phyloP scores from a whole-genome alignment of 2,329 filamentous ascomycete species.

The Scortechinia acanthostroma region DNA sequence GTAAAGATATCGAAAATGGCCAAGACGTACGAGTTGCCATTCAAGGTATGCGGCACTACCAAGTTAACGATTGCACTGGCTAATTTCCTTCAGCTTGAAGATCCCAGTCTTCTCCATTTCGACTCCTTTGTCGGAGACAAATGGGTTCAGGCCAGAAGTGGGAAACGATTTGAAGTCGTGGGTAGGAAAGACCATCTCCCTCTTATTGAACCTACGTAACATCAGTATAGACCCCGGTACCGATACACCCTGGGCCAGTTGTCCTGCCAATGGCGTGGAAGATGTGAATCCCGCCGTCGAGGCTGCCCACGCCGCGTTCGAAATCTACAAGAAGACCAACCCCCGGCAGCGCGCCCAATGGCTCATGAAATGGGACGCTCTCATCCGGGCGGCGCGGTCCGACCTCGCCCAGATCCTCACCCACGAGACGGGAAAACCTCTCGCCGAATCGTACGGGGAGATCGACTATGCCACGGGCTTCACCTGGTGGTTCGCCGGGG shows the following conservation, averaged over 20 bases:
- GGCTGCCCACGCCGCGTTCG: slow-evolving; percentile 3
- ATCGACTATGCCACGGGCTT: slow-evolving; percentile 45
- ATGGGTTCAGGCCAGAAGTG: slow-evolving; percentile 2
- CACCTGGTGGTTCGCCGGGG: slow-evolving; percentile 46
- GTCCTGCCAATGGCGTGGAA: neutral
- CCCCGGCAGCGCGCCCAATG: slow-evolving; percentile 10
- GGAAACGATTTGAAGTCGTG: slow-evolving; percentile 3
- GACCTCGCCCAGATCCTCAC: slow-evolving; percentile 29
- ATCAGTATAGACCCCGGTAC: slow-evolving; percentile 3
- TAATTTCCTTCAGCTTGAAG: slow-evolving; percentile 2
- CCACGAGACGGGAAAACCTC: slow-evolving; percentile 47
- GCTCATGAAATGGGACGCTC: slow-evolving; percentile 23
- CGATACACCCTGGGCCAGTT: slow-evolving; percentile 2
- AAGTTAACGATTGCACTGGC: slow-evolving; percentile 3
- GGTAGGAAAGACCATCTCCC: too few relatives aligned
- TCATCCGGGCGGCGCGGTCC: slow-evolving; percentile 21
- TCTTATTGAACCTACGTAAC: neutral
- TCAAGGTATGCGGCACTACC: too few relatives aligned
- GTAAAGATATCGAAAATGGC: too few relatives aligned
- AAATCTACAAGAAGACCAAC: neutral
- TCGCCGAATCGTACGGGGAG: slow-evolving; percentile 42
- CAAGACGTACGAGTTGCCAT: too few relatives aligned
- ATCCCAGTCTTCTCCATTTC: slow-evolving; percentile 1
- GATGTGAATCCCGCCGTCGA: slow-evolving; percentile 2
- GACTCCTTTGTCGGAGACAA: slow-evolving; percentile 3